Evolutionary conservation across 2,329 filamentous ascomycete species (phyloP).

Genomic region (Ustulina deusta): DNA sequence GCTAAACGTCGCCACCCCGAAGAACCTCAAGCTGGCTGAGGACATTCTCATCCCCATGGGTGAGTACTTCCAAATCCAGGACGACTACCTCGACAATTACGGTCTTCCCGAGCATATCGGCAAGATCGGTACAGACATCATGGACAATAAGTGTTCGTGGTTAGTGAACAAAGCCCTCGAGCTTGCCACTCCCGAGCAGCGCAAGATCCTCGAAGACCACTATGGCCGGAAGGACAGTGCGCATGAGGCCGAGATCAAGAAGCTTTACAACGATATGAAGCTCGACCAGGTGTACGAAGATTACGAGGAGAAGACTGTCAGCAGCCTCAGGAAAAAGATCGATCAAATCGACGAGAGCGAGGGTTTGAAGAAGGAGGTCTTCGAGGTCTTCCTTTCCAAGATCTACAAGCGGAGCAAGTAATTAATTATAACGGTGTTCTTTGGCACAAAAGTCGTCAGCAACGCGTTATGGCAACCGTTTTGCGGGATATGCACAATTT

Average conservation of each 20-base stretch:
- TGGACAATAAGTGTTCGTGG: slow-evolving; percentile 99
- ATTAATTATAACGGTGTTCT: slow-evolving; percentile 31
- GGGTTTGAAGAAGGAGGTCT: slow-evolving; percentile 90
- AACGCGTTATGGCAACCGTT: slow-evolving; percentile 7
- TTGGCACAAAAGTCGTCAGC: not conserved
- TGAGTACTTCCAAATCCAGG: slow-evolving; percentile 99
- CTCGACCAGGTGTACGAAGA: slow-evolving; percentile 85
- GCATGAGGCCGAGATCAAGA: slow-evolving; percentile 88
- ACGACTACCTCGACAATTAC: slow-evolving; percentile 99
- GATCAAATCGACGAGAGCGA: slow-evolving; percentile 83
- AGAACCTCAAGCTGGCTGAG: slow-evolving; percentile 89
- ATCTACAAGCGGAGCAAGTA: slow-evolving; percentile 99
- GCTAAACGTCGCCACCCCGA: slow-evolving; percentile 83
- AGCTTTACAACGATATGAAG: slow-evolving; percentile 85
- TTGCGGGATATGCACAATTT: not conserved
- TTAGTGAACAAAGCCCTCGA: slow-evolving; percentile 93
- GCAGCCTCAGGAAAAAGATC: slow-evolving; percentile 82
- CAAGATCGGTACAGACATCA: slow-evolving; percentile 98
- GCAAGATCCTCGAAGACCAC: slow-evolving; percentile 87
- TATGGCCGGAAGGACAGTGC: slow-evolving; percentile 91
- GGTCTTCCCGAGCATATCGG: slow-evolving; percentile 92
- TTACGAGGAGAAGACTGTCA: slow-evolving; percentile 89
- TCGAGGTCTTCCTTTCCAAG: slow-evolving; percentile 91
- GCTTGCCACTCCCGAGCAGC: slow-evolving; percentile 84
- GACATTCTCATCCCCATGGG: slow-evolving; percentile 96